A percentile compares a stretch with the other conserved stretches of the same genome.
These are phyloP conservation scores for Rostrohypoxylon terebratum DNA, from an alignment of 495 filamentous ascomycete species.

Conservation along the genomic window DNA sequence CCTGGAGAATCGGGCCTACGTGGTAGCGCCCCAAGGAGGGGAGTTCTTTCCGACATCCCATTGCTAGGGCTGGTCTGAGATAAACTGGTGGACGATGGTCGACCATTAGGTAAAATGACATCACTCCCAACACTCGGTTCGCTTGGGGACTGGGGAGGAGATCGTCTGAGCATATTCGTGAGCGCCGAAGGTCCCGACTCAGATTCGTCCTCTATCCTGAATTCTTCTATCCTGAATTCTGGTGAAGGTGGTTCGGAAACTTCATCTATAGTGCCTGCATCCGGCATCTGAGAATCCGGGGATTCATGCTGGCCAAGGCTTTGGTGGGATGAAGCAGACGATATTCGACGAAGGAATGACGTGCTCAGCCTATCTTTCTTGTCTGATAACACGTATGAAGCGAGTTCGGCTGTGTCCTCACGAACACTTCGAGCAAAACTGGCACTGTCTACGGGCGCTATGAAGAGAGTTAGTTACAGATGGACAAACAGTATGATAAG, in stretches of 20 bases:
- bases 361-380: slow-evolving; percentile 57
- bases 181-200: slow-evolving; percentile 67
- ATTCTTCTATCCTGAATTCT: slow-evolving; percentile 51
- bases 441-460: slow-evolving; percentile 69
- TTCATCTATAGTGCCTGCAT: slow-evolving; percentile 66
- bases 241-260: slow-evolving; percentile 70
- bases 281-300: slow-evolving; percentile 29
- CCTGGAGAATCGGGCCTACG: slow-evolving; percentile 44
- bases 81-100: slow-evolving; percentile 27
- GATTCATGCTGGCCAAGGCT: slow-evolving; percentile 46
- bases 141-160: slow-evolving; percentile 54
- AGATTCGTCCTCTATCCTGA: slow-evolving; percentile 47
- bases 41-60: slow-evolving; percentile 51
- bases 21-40: slow-evolving; percentile 50
- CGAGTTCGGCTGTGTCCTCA: slow-evolving; percentile 91
- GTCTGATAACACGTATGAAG: slow-evolving; percentile 83
- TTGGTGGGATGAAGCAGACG: slow-evolving; percentile 50
- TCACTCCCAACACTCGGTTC: slow-evolving; percentile 2
- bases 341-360: slow-evolving; percentile 55
- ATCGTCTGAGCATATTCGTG: slow-evolving; percentile 71
- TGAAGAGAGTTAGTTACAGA: slow-evolving; percentile 36
- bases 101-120: neutral
- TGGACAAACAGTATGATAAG: neutral
- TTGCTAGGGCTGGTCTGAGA: slow-evolving; percentile 20
- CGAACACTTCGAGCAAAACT: slow-evolving; percentile 83